phyloP scores from a whole-genome alignment of 2,329 filamentous ascomycete species.

The Fusarium dimerum region DNA sequence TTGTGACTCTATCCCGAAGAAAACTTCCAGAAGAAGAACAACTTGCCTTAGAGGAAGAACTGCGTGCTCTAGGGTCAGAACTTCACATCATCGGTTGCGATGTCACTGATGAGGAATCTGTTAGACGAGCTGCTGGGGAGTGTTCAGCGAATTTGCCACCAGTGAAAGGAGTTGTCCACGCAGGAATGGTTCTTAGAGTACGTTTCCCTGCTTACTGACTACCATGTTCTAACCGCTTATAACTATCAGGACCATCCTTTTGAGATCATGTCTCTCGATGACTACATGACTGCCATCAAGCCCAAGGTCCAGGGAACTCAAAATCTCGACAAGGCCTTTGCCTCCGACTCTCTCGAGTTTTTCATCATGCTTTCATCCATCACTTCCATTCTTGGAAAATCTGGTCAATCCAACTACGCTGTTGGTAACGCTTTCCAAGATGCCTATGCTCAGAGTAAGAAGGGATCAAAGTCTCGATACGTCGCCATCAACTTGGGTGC shows the following conservation, averaged over 20 bases:
- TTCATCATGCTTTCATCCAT: conserved; percentile 20
- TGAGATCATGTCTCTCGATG: conserved; percentile 9
- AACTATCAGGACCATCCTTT: conserved; percentile 10
- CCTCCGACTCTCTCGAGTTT: conserved; percentile 11
- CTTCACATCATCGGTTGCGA: conserved; percentile 8
- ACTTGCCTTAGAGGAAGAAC: conserved; percentile 3
- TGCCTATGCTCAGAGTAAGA: conserved; percentile 8
- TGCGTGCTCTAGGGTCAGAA: conserved; percentile 2
- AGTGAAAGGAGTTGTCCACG: conserved; percentile 12
- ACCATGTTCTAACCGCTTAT: neutral
- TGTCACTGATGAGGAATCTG: conserved; percentile 11
- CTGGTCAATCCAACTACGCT: conserved; percentile 9
- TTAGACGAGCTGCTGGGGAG: conserved; percentile 1
- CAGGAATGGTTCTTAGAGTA: conserved; percentile 14
- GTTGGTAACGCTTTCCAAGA: conserved; percentile 16
- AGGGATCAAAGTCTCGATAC: conserved; percentile 8
- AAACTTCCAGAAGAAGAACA: conserved; percentile 4
- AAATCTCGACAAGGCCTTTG: conserved; percentile 11
- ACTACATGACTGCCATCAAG: conserved; percentile 9
- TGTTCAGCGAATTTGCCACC: conserved; percentile 6
- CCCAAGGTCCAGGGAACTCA: conserved; percentile 16
- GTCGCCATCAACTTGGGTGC: conserved; percentile 11
- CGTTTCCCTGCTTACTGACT: neutral
- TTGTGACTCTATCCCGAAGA: conserved; percentile 11
- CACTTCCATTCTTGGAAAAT: conserved; percentile 10